A percentile compares a stretch with the other conserved stretches of the same genome.
phyloP scores from a whole-genome alignment of 352 stramenopile species.

The Globisporangium solare region DNA sequence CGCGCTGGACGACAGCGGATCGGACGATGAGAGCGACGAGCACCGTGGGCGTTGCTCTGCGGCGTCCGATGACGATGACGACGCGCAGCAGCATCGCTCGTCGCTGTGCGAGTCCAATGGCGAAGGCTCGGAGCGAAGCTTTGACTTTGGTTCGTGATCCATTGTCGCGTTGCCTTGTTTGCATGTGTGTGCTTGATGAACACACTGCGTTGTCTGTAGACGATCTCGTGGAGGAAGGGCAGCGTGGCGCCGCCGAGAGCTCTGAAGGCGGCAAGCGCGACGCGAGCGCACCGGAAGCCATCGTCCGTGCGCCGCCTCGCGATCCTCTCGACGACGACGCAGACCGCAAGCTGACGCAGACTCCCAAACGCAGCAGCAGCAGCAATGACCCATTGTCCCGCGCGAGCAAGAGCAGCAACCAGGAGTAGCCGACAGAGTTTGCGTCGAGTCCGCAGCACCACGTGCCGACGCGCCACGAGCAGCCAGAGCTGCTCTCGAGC shows the following conservation, averaged over 20 bases:
- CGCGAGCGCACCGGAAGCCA: too few species aligned
- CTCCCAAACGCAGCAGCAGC: neutral
- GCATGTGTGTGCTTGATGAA: neutral
- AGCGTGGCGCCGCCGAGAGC: neutral
- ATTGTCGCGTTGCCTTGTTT: neutral
- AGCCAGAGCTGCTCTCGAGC: neutral
- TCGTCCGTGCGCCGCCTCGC: too few species aligned
- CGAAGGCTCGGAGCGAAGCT: conserved; percentile 20
- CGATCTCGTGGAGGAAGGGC: conserved; percentile 31
- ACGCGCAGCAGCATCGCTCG: too few species aligned
- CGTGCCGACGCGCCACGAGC: neutral
- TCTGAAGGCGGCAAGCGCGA: too few species aligned
- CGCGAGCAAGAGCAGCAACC: neutral
- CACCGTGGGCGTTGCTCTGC: conserved; percentile 12
- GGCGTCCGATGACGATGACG: neutral
- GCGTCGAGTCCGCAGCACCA: neutral
- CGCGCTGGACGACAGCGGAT: conserved; percentile 6
- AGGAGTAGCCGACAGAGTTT: neutral
- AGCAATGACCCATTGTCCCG: too few species aligned
- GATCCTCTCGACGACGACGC: too few species aligned
- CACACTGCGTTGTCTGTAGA: conserved; percentile 18
- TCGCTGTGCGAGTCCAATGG: too few species aligned
- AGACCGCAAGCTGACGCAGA: neutral
- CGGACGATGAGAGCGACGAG: neutral
- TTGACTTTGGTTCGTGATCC: conserved; percentile 43